phyloP scores from a whole-genome alignment of 1,284 basidiomycete genomes.

The Sanguinoderma infundibulare region DNA sequence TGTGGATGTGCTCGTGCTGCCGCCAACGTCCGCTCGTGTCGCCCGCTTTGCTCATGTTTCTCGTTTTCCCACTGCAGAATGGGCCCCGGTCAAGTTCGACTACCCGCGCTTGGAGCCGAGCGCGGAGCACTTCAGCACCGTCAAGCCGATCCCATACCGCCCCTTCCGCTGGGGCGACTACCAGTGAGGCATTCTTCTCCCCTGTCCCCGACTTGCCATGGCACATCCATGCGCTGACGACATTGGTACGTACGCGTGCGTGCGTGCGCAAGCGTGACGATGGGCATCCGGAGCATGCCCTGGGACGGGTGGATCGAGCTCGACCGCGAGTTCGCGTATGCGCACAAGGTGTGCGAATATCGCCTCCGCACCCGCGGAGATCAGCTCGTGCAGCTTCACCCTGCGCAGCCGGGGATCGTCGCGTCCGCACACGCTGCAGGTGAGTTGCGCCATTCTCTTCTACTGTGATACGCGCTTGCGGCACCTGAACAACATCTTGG shows the following conservation, averaged over 20 bases:
- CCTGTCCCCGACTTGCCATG: no score
- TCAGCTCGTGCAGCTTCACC: slow-evolving; percentile 48
- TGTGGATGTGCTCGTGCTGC: no score
- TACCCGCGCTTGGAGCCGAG: slow-evolving; percentile 56
- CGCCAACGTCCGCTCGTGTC: no score
- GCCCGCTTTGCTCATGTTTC: background rate
- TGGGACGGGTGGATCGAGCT: slow-evolving; percentile 77
- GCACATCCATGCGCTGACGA: background rate
- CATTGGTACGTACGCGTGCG: background rate
- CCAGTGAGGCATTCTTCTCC: no score
- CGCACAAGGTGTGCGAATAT: slow-evolving; percentile 57
- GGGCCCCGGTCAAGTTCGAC: slow-evolving; percentile 42
- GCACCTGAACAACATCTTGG: no score
- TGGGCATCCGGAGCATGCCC: slow-evolving; percentile 71
- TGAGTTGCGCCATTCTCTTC: slow-evolving; percentile 34
- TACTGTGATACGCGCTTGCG: no score
- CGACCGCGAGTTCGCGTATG: slow-evolving; percentile 56
- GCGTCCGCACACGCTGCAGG: slow-evolving; percentile 58
- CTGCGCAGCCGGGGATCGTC: slow-evolving; percentile 45
- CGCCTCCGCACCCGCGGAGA: slow-evolving; percentile 56
- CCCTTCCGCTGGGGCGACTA: slow-evolving; percentile 68
- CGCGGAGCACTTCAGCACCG: slow-evolving; percentile 41
- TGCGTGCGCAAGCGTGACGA: slow-evolving; percentile 56
- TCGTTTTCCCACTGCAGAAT: slow-evolving; percentile 21
- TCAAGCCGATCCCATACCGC: slow-evolving; percentile 63